Percentiles rank a stretch among this genome's conserved stretches.
phyloP scores from a whole-genome alignment of 768 basidiomycete species.

The Psilocybe tampanensis region DNA sequence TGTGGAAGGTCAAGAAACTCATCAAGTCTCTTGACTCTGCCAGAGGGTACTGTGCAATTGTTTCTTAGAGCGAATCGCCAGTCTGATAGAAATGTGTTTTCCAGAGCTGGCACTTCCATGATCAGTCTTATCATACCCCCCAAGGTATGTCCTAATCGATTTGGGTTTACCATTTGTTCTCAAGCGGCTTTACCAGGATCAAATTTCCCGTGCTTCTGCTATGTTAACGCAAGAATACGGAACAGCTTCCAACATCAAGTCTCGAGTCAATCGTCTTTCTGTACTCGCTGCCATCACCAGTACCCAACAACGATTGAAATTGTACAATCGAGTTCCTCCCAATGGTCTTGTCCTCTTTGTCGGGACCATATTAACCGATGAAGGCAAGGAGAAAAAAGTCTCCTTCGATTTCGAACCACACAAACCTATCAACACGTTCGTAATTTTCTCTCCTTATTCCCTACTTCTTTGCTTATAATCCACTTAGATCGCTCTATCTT shows the following conservation, averaged over 20 bases:
- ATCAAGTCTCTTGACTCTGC: conserved; percentile 97
- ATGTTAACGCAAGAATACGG: conserved; percentile 99
- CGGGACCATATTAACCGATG: conserved; percentile 96
- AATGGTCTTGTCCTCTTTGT: conserved; percentile 98
- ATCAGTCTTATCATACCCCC: conserved; percentile 97
- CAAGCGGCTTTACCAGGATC: conserved; percentile 53
- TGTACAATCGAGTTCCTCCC: conserved; percentile 95
- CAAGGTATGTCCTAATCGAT: conserved; percentile 54
- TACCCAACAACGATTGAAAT: conserved; percentile 95
- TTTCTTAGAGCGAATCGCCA: conserved; percentile 7
- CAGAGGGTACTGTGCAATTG: conserved; percentile 61
- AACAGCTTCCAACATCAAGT: conserved; percentile 99
- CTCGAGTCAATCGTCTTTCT: conserved; percentile 95
- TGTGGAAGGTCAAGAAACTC: conserved; percentile 99
- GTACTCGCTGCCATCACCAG: conserved; percentile 98
- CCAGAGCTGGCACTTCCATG: conserved; percentile 95
- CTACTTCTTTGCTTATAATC: background rate
- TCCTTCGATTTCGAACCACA: conserved; percentile 99
- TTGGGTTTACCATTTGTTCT: conserved; percentile 10
- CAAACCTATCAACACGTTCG: conserved; percentile 98
- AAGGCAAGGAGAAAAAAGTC: conserved; percentile 99
- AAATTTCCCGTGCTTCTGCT: conserved; percentile 90
- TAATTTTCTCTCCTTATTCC: conserved; percentile 12
- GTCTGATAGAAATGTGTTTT: conserved; percentile 24
- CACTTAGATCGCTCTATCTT: conserved; percentile 85